A percentile compares a stretch with the other conserved stretches of the same genome.
Conservation (phyloP, 139 green algal genomes). For the Chlorella ohadii region DNA sequence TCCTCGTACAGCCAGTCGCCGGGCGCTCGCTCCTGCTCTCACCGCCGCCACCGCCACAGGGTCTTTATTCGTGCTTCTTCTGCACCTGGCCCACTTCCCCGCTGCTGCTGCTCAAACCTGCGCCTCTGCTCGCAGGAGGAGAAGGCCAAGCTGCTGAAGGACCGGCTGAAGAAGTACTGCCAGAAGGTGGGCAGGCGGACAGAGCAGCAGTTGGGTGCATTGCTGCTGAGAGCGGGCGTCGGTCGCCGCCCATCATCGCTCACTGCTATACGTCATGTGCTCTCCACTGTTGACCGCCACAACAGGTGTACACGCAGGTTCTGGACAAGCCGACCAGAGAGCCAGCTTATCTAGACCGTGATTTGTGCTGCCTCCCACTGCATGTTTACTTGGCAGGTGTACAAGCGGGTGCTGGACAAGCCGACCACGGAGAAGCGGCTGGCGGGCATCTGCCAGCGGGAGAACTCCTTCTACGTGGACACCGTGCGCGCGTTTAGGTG, state of each 20-base stretch:
- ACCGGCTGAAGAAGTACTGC: conserved; percentile 94
- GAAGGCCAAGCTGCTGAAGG: conserved; percentile 82
- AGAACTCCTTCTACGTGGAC: conserved; percentile 98
- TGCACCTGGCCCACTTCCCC: not conserved
- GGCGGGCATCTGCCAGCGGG: conserved; percentile 92
- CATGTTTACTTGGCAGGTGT: conserved; percentile 71
- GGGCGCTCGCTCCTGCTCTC: too few relatives aligned
- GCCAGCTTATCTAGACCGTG: too few relatives aligned
- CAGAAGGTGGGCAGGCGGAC: conserved; percentile 77
- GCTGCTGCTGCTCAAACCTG: not conserved
- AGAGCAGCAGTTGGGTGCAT: not conserved
- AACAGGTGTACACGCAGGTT: too few relatives aligned
- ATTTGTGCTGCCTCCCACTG: not conserved
- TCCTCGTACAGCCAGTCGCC: too few relatives aligned
- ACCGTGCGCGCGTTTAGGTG: conserved; percentile 94
- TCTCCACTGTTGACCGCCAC: too few relatives aligned
- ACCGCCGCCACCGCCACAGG: too few relatives aligned
- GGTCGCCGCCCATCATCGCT: too few relatives aligned
- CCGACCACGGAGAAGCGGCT: conserved; percentile 81
- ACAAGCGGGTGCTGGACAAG: conserved; percentile 97
- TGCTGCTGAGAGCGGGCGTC: too few relatives aligned
- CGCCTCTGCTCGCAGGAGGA: conserved; percentile 52
- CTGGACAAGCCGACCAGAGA: too few relatives aligned
- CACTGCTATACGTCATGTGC: too few relatives aligned
- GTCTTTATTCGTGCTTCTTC: too few relatives aligned